Evolutionary conservation across 2,329 filamentous ascomycete species (phyloP).

Genomic region (Neophaeococcomyces aloes): DNA sequence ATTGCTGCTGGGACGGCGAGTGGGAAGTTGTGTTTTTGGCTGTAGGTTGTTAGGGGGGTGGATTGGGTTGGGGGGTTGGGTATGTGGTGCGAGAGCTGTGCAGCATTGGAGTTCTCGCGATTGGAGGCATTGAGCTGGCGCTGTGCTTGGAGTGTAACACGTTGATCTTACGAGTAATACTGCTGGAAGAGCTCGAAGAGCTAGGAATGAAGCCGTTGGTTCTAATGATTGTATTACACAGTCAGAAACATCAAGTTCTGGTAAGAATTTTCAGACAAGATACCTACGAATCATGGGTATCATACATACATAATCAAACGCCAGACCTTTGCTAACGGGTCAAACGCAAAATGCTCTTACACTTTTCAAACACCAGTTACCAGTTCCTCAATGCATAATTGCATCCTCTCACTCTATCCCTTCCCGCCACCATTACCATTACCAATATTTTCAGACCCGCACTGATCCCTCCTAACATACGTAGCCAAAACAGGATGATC

Average conservation of each 20-base stretch:
- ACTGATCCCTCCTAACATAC: not conserved
- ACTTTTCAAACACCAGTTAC: too few relatives aligned
- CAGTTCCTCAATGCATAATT: too few relatives aligned
- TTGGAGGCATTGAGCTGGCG: too few relatives aligned
- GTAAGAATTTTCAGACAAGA: too few relatives aligned
- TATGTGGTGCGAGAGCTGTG: too few relatives aligned
- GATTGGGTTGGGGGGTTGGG: too few relatives aligned
- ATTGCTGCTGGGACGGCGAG: slow-evolving; percentile 83
- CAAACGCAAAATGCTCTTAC: too few relatives aligned
- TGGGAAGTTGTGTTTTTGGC: slow-evolving; percentile 87
- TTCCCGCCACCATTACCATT: not conserved
- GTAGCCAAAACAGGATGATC: slow-evolving; percentile 58
- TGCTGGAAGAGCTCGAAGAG: not conserved
- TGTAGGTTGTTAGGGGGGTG: too few relatives aligned
- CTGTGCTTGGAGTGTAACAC: not conserved
- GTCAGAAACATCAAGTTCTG: not conserved
- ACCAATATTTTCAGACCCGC: not conserved
- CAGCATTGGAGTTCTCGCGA: too few relatives aligned
- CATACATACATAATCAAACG: too few relatives aligned
- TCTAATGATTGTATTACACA: not conserved
- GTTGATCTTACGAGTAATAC: not conserved
- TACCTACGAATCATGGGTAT: too few relatives aligned
- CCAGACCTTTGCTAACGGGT: too few relatives aligned
- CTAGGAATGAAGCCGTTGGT: not conserved
- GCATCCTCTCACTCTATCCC: not conserved